Conservation (phyloP, 495 filamentous ascomycete species). For the Amniculicola lignicola region DNA sequence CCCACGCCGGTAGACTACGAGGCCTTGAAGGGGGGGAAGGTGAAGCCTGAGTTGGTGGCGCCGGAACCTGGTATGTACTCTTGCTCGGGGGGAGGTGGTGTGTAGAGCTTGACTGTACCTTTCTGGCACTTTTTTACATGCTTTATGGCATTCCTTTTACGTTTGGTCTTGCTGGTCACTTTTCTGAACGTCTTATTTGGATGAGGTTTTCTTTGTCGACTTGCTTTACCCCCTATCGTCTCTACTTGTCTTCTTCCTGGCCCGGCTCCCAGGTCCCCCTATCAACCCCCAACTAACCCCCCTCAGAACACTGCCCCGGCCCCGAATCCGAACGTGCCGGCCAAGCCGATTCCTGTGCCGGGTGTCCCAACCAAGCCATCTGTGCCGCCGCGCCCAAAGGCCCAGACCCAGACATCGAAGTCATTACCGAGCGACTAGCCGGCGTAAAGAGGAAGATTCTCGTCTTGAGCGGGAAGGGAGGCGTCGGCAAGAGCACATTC, state of each 20-base stretch:
- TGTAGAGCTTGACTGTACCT: too few species aligned
- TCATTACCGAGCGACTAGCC: slow-evolving; percentile 79
- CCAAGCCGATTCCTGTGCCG: slow-evolving; percentile 80
- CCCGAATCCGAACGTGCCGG: slow-evolving; percentile 86
- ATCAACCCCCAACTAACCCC: neutral
- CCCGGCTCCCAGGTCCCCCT: too few species aligned
- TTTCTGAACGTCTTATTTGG: too few species aligned
- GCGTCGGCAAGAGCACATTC: slow-evolving; percentile 94
- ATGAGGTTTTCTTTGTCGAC: too few species aligned
- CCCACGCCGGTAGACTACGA: slow-evolving; percentile 62
- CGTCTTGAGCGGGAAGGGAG: slow-evolving; percentile 89
- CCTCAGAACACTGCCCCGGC: slow-evolving; percentile 84
- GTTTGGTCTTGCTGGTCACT: too few species aligned
- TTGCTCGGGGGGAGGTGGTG: too few species aligned
- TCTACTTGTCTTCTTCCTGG: too few species aligned
- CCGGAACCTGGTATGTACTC: slow-evolving; percentile 70
- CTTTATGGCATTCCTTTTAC: too few species aligned
- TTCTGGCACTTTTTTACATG: too few species aligned
- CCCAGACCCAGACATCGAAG: slow-evolving; percentile 86
- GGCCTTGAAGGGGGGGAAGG: slow-evolving; percentile 65
- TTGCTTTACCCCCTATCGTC: too few species aligned
- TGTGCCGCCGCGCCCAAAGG: slow-evolving; percentile 94
- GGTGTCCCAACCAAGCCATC: slow-evolving; percentile 93
- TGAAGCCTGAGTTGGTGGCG: slow-evolving; percentile 76
- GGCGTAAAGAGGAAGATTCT: slow-evolving; percentile 86